Conservation (phyloP, 179 eudicot species). For the Drosera spatulata region DNA sequence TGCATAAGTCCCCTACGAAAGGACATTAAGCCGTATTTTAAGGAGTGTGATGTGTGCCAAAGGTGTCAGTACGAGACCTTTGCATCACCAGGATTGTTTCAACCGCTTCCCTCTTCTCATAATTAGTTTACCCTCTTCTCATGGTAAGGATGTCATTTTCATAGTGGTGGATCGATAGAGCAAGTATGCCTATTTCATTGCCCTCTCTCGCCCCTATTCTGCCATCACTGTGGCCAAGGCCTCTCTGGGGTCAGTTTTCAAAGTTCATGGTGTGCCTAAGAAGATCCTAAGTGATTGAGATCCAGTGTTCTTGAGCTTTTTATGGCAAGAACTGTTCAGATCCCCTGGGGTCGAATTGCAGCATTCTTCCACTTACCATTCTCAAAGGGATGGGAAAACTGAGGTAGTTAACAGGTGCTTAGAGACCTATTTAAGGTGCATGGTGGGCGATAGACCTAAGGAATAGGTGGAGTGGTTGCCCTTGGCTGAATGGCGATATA, state of each 20-base stretch:
- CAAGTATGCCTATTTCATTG: not conserved
- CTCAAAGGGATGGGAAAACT: not conserved
- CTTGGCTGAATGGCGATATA: not conserved
- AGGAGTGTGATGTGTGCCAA: not conserved
- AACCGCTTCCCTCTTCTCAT: not conserved
- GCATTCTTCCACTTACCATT: not conserved
- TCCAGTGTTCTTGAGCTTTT: too few relatives aligned
- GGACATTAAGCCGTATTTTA: not conserved
- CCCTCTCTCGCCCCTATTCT: not conserved
- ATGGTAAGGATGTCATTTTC: not conserved
- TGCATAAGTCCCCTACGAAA: too few relatives aligned
- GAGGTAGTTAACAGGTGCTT: not conserved
- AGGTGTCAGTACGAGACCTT: not conserved
- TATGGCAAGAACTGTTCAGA: too few relatives aligned
- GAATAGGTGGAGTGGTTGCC: not conserved
- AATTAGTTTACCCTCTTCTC: not conserved
- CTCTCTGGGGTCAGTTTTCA: not conserved
- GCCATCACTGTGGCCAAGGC: not conserved
- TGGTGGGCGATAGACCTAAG: not conserved
- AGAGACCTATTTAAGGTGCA: not conserved
- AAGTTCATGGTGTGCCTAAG: not conserved
- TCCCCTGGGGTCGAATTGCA: too few relatives aligned
- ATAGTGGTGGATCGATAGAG: not conserved
- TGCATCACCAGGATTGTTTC: not conserved
- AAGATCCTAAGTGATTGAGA: too few relatives aligned